Evolutionary conservation across 352 stramenopile species (phyloP), one percentile per base, ranked within the genome.

Genomic region (Globisporangium splendens): DNA sequence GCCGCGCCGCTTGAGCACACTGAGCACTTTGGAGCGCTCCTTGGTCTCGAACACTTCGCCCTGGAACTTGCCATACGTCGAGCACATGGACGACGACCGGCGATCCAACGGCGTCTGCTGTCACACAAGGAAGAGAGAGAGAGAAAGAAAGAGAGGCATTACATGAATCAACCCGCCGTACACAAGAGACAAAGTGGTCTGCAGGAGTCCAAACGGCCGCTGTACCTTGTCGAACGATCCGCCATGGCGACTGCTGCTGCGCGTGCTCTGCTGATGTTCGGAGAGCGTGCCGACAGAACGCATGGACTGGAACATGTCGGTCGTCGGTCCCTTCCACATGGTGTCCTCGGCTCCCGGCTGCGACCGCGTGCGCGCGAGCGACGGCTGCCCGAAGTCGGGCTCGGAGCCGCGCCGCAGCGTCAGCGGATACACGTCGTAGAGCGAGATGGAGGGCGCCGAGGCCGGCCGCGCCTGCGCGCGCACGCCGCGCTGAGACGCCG

Each of bases 21-120:
- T 91, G 31, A 90, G 55, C 52, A 93, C 75, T 51, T 83, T 85
- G 39, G 81, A 91, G 12, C 79, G 74, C 59, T 89, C 77, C 56
- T 83, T 89, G 8, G 81, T 90, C 69, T 91, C 81, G 59, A 86
- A 91, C 35, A 88, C 68, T 54, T 89, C 77, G 59, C 73, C 82
- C 52, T 82, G 81, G 62, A 91, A 88, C 59, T 86, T 89, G 56
- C 80, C 79, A 54, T 86, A 87, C 8, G 77, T 72, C 21, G 64
- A 84, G 65, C 57, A 76, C 11, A 88, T 64, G 50, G 63, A 65
- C 20, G 65, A 54, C 13, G 69, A 59, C 28, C 68, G 61, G 15
- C 59, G 43, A 20, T 70, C 57, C 28, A 21, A 17, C 35, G 57
- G 48, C 28, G 44, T 46, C 39, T 59, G 48, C 42, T 33, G 20